Evolutionary conservation across 306 rosid genomes (phyloP).

Genomic region (Acacia acuminata): DNA sequence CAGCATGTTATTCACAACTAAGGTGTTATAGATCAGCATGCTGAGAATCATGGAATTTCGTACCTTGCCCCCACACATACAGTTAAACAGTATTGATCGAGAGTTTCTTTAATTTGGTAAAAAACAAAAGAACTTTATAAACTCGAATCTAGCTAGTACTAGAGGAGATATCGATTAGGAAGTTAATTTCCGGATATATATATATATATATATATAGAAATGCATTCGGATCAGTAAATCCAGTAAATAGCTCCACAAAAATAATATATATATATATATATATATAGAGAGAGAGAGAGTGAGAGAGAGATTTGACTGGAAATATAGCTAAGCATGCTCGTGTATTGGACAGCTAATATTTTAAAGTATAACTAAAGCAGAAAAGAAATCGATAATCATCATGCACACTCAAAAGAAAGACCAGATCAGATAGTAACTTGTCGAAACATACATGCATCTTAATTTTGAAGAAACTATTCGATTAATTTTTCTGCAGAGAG

Average conservation of each 20-base stretch:
- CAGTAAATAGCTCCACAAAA: not conserved
- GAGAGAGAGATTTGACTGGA: not conserved
- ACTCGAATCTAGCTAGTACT: not conserved
- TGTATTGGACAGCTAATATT: not conserved
- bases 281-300: too few relatives aligned
- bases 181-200: not conserved
- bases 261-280: too few relatives aligned
- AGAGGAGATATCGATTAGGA: not conserved
- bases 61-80: not conserved
- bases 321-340: not conserved
- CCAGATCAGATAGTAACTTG: not conserved
- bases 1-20: not conserved
- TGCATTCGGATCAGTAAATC: not conserved
- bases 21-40: conserved; percentile 10
- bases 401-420: not conserved
- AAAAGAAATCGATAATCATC: not conserved
- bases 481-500: not conserved
- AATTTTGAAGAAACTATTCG: not conserved
- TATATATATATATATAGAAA: not conserved
- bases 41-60: not conserved
- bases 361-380: not conserved
- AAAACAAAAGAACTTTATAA: not conserved
- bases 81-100: conserved; percentile 18
- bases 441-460: not conserved
- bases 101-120: not conserved